Conservation (phyloP, 352 stramenopile genomes). For the Thraustotheca clavata region DNA sequence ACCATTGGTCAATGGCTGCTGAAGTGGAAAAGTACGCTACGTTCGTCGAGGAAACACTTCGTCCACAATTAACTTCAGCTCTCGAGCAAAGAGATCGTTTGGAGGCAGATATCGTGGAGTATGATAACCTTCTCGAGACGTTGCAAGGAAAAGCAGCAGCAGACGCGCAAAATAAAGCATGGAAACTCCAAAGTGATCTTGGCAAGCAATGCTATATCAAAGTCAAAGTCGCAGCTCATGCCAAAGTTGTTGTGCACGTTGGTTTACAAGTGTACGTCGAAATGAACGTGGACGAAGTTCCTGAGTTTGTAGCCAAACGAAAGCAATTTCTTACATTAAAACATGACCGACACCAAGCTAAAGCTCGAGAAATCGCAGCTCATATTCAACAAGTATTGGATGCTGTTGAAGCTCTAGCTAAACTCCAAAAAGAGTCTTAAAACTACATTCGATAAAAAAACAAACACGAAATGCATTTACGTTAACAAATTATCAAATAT, state of each 20-base stretch:
- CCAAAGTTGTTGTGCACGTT: conserved; percentile 9
- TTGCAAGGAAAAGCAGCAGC: not conserved
- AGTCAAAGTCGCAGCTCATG: conserved; percentile 17
- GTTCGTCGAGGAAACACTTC: conserved; percentile 20
- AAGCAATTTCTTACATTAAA: not conserved
- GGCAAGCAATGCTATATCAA: conserved; percentile 20
- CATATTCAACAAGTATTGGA: conserved; percentile 21
- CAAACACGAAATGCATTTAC: too few relatives aligned
- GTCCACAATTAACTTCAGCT: conserved; percentile 10
- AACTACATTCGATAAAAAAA: not conserved
- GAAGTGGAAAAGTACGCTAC: conserved; percentile 19
- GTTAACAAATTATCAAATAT: too few relatives aligned
- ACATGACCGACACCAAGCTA: conserved; percentile 4
- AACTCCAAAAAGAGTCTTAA: not conserved
- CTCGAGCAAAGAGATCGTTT: conserved; percentile 7
- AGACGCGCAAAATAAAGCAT: conserved; percentile 12
- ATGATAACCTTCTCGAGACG: conserved; percentile 15
- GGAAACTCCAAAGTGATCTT: conserved; percentile 17
- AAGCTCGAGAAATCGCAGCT: conserved; percentile 8
- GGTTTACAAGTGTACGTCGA: conserved; percentile 18
- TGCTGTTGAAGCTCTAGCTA: conserved; percentile 9
- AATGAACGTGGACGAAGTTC: not conserved
- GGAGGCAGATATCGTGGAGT: conserved; percentile 11
- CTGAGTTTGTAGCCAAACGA: not conserved
- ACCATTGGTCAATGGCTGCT: too few relatives aligned